Evolutionary conservation across 345 rosid genomes (phyloP), one percentile per base, ranked within the genome.

Genomic region (Fremontodendron californicum): DNA sequence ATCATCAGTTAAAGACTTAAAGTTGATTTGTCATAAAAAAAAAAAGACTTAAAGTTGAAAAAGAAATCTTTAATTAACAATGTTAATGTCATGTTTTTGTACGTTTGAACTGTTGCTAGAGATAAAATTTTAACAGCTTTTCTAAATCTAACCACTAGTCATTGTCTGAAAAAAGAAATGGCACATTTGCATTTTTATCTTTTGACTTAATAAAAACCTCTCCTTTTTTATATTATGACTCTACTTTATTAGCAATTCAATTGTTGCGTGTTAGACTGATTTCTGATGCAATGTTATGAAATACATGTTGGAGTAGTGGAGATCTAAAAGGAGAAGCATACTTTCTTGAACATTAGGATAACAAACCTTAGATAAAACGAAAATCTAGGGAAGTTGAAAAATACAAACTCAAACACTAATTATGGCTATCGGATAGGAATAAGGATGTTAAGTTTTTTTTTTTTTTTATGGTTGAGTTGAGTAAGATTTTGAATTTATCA

Each of bases 191-290:
- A 9, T 12, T 45, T 69, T 45, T 25, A 43, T 15, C 54, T 69
- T 69, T 45, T 69, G 23, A 67, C 35, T 67, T 4, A n/a, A 66
- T n/a, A 40, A n/a, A 66, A 42, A 40, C 25, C 25, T 0, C 5
- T 2, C 21, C 21, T 16, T 35, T 18, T 37, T 66, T 5, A 18
- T 33, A 63, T 35, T 9, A 29, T 35, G 68, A 13, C 37, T n/a
- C 19, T 25, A 45, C 51, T 23, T 46, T 45, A 45, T 15, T 18
- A 13, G 4, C 16, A 23, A 1, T 42, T 23, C 49, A 67, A 15
- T 39, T 66, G 71, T 11, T 67, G 35, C 71, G 33, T 67, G 49
- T 64, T 67, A 64, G 23, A 64, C 46, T 67, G 52, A 42, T 42
- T 21, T 40, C 10, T 21, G 7, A 66, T 9, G 19, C 29, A 3